Conservation (phyloP, 306 rosid species). For the Betula pendula region DNA sequence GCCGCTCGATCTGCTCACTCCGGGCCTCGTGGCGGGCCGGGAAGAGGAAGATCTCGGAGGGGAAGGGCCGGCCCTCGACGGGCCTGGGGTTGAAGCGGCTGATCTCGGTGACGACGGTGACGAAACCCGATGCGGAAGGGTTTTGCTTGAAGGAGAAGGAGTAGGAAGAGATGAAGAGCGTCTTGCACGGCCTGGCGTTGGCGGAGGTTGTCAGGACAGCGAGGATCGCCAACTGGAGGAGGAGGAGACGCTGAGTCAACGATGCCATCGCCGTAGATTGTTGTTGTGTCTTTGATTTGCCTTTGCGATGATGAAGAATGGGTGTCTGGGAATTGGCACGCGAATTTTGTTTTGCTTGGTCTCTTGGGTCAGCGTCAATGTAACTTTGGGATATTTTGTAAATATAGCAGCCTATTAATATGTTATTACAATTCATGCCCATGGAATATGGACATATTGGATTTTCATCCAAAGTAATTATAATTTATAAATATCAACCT, state of each 20-base stretch:
- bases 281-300: neutral
- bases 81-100: conserved; percentile 24
- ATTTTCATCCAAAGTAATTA: too few relatives aligned
- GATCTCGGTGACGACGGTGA: conserved; percentile 42
- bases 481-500: too few relatives aligned
- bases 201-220: conserved; percentile 20
- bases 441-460: too few relatives aligned
- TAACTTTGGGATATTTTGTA: neutral
- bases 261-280: conserved; percentile 40
- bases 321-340: neutral
- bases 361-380: neutral
- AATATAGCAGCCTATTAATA: neutral
- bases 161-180: conserved; percentile 50
- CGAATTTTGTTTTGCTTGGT: neutral
- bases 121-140: conserved; percentile 37
- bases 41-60: conserved; percentile 21
- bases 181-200: conserved; percentile 55
- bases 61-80: conserved; percentile 22
- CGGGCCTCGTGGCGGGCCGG: conserved; percentile 3
- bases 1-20: neutral
- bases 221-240: neutral
- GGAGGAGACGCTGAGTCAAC: conserved; percentile 27
- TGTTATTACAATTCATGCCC: neutral
- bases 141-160: conserved; percentile 47
- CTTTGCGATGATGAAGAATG: neutral